phyloP scores from a whole-genome alignment of 495 filamentous ascomycete genomes.

The Halenospora varia region DNA sequence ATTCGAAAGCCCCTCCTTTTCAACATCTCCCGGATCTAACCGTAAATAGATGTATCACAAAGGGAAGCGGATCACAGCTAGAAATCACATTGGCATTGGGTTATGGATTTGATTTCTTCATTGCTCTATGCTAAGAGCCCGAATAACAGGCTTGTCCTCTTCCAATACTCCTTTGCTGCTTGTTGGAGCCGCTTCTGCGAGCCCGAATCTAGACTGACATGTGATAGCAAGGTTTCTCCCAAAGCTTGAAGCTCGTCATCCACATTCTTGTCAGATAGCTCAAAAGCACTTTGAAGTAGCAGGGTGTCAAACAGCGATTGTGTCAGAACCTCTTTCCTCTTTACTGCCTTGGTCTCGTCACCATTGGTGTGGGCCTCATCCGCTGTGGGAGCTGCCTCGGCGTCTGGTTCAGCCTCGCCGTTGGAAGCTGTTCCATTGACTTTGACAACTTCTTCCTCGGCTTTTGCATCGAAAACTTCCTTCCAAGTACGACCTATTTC shows the following conservation, averaged over 20 bases:
- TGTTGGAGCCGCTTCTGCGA: slow-evolving; percentile 48
- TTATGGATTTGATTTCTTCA: no score
- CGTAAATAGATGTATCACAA: no score
- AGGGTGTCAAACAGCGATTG: slow-evolving; percentile 78
- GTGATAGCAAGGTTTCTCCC: slow-evolving; percentile 40
- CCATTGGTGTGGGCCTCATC: slow-evolving; percentile 7
- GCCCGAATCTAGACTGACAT: slow-evolving; percentile 38
- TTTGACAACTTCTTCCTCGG: slow-evolving; percentile 11
- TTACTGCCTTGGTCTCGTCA: slow-evolving; percentile 3
- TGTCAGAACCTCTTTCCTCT: slow-evolving; percentile 38
- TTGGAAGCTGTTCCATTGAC: slow-evolving; percentile 38
- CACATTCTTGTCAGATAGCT: slow-evolving; percentile 21
- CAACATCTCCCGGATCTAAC: no score
- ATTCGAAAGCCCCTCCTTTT: background rate
- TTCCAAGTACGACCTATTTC: slow-evolving; percentile 41
- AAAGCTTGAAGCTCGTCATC: slow-evolving; percentile 40
- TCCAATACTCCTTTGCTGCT: slow-evolving; percentile 70
- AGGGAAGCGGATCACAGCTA: no score
- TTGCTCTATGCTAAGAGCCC: slow-evolving; percentile 31
- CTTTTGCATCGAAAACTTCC: slow-evolving; percentile 27
- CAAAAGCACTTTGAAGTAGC: slow-evolving; percentile 50
- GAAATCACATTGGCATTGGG: no score
- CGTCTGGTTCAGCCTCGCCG: slow-evolving; percentile 4
- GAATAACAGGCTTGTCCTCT: slow-evolving; percentile 73
- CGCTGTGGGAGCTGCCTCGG: background rate